Base-by-base conservation (phyloP, 805 yeast genomes). In the Danielia reshetovae region DNA sequence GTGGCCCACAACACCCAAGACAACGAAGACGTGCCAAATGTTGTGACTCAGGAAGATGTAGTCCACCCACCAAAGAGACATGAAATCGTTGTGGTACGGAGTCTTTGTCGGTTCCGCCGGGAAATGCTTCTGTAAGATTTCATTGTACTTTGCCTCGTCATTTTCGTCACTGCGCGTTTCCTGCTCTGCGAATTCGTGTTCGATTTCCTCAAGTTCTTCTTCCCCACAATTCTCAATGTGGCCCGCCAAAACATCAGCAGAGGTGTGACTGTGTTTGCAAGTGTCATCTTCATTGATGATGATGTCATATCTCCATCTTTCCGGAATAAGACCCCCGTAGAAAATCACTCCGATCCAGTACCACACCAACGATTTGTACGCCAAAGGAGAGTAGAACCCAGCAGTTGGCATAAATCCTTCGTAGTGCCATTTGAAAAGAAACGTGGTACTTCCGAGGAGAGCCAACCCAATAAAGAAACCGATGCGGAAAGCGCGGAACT, bases 11-110 rank as follows among this genome's bases (percentile, higher is more conserved):
- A 87, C 79, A 2, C 98, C 98, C 17, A 84, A 70, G 12, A 93
- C 74, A 19, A 93, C 98, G 54, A 84, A 86, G 9, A 87, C 56
- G 61, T 90, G 98, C 98, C 98, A 90, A 19, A 90, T 67, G 51
- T 88, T 89, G 59, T 90, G 98, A 24, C 96, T 85, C 27, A 78
- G 73, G 35, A 80, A 68, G 18, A 74, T 57, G 55, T 82, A 84
- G 48, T 85, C 93, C 11, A 80, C 80, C 90, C 96, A 88, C 90
- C 83, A 90, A 14, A 84, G 55, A 1, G 87, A 77, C 23, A 60
- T 49, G 34, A 80, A 69, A 11, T 62, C 65, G 2, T 58, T 46
- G 32, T 47, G 46, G 36, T 60, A 62, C 5, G 68, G 68, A 3
- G 71, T 62, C 15, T 41, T 38, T 1, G 43, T 46, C 6, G 66